Evolutionary conservation across 345 rosid genomes (phyloP).

Genomic region (Trapa incisa): DNA sequence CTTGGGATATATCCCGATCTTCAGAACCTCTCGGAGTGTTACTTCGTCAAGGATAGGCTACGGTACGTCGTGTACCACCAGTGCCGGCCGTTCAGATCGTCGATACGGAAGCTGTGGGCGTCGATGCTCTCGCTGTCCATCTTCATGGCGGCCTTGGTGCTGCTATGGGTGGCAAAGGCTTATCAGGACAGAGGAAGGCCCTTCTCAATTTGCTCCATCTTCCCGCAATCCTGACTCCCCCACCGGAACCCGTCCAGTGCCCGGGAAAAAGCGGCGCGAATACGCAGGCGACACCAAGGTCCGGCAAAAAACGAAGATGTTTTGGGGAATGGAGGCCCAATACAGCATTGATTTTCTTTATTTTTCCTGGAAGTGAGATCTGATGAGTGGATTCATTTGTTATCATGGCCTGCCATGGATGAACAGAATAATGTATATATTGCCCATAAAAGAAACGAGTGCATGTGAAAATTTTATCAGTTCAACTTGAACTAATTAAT

Average conservation of each 20-base stretch:
- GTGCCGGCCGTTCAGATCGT: slow-evolving; percentile 31
- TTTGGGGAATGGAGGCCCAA: not conserved
- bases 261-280: not conserved
- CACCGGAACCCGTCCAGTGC: not conserved
- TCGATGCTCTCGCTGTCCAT: slow-evolving; percentile 41
- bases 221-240: slow-evolving; percentile 6
- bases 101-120: slow-evolving; percentile 34
- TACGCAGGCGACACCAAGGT: not conserved
- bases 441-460: too few relatives aligned
- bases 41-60: slow-evolving; percentile 27
- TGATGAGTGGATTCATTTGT: not conserved
- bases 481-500: too few relatives aligned
- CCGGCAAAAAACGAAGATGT: not conserved
- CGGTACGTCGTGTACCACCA: slow-evolving; percentile 26
- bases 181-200: slow-evolving; percentile 32
- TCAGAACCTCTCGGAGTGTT: slow-evolving; percentile 35
- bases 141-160: slow-evolving; percentile 29
- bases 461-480: too few relatives aligned
- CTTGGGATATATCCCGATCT: slow-evolving; percentile 38
- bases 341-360: not conserved
- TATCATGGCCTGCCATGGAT: too few relatives aligned
- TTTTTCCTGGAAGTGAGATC: not conserved
- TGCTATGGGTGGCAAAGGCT: slow-evolving; percentile 30
- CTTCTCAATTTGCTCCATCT: slow-evolving; percentile 28
- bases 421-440: too few relatives aligned